Percentiles rank a stretch among this genome's conserved stretches.
phyloP scores from a whole-genome alignment of 139 green algal genomes.

The Tetradesmus obliquus region DNA sequence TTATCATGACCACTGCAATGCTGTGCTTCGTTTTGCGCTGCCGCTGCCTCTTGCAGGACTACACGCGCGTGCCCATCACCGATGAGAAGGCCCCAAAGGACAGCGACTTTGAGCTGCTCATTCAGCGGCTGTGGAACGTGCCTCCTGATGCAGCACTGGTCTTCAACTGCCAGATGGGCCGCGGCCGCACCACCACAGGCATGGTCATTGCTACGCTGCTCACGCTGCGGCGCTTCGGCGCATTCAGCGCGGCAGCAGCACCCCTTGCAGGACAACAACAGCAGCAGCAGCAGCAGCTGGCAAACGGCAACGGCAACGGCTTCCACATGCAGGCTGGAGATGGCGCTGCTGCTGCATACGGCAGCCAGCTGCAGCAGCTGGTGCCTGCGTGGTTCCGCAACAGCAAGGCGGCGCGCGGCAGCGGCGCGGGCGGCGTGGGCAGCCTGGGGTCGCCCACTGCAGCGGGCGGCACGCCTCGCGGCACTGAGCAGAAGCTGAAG shows the following conservation, averaged over 20 bases:
- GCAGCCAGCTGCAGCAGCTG: conserved; percentile 17
- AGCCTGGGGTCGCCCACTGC: not conserved
- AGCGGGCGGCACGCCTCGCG: not conserved
- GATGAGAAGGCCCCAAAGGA: conserved; percentile 97
- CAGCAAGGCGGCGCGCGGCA: not conserved
- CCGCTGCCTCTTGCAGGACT: conserved; percentile 72
- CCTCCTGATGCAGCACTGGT: conserved; percentile 77
- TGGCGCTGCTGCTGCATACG: not conserved
- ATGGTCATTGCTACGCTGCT: conserved; percentile 95
- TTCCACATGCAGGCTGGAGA: not conserved
- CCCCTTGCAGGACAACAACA: not conserved
- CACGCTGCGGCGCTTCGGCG: conserved; percentile 66
- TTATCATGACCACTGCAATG: too few relatives aligned
- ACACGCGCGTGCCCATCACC: conserved; percentile 92
- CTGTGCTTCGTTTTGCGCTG: not conserved
- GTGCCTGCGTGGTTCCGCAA: conserved; percentile 65
- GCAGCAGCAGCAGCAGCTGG: conserved; percentile 1
- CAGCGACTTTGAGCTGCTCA: conserved; percentile 74
- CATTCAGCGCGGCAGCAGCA: conserved; percentile 44
- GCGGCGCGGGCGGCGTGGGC: conserved; percentile 4
- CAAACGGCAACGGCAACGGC: not conserved
- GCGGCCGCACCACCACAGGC: conserved; percentile 91
- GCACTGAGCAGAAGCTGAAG: conserved; percentile 59
- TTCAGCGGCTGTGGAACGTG: conserved; percentile 73
- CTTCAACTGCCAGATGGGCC: conserved; percentile 99